Evolutionary conservation across 176 grass and related monocot species (phyloP).

Genomic region (Oryza glaberrima): DNA sequence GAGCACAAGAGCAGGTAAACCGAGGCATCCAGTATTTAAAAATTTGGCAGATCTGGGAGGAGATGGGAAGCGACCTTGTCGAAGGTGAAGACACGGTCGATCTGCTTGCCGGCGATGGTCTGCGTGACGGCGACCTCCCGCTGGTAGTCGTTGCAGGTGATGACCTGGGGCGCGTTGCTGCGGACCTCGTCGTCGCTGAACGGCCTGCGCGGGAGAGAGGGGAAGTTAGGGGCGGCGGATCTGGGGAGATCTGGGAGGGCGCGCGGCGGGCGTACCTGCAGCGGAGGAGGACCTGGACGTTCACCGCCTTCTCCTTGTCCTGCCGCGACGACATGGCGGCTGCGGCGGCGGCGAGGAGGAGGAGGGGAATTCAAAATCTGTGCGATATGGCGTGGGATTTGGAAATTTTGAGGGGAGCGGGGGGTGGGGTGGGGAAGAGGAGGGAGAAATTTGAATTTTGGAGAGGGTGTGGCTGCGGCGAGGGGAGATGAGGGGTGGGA

Average conservation of each 20-base stretch:
- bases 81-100: conserved; percentile 91
- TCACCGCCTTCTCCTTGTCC: conserved; percentile 97
- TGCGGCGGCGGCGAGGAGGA: conserved; percentile 5
- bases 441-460: conserved; percentile 46
- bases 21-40: not conserved
- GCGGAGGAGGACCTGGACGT: conserved; percentile 94
- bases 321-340: conserved; percentile 80
- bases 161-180: conserved; percentile 89
- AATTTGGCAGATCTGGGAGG: not conserved
- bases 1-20: not conserved
- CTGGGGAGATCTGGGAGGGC: not conserved
- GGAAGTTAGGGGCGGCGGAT: conserved; percentile 13
- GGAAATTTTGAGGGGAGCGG: not conserved
- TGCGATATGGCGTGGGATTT: not conserved
- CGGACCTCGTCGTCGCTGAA: conserved; percentile 83
- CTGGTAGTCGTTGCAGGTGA: conserved; percentile 95
- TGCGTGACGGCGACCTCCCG: conserved; percentile 90
- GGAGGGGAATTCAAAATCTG: conserved; percentile 28
- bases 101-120: conserved; percentile 83
- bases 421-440: not conserved
- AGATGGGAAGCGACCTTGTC: conserved; percentile 64
- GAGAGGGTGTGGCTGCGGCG: not conserved
- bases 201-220: conserved; percentile 45
- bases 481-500: not conserved
- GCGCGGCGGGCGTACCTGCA: conserved; percentile 67